These are phyloP conservation scores for Lachancea nothofagi DNA, from an alignment of 805 yeast genomes.

Conservation along the genomic window DNA sequence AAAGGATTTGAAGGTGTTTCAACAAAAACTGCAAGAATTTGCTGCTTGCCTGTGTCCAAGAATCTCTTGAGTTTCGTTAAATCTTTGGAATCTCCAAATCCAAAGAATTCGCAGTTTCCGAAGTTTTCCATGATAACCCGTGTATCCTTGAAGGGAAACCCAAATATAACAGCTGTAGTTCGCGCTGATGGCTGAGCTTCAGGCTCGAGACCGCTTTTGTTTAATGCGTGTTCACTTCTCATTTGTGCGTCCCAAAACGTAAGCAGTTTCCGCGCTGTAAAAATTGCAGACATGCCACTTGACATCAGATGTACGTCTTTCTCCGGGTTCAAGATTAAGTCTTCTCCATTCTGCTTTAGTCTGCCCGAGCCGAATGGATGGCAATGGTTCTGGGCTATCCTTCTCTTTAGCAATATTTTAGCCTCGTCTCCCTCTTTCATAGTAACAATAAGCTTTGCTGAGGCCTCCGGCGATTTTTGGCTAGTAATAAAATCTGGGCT, in stretches of 20 bases:
- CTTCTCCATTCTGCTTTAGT: conserved; percentile 7
- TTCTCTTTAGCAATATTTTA: conserved; percentile 11
- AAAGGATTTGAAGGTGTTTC: conserved; percentile 92
- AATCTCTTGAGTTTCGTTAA: conserved; percentile 54
- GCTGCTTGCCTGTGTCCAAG: conserved; percentile 47
- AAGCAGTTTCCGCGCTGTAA: conserved; percentile 54
- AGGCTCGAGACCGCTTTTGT: not conserved
- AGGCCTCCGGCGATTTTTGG: not conserved
- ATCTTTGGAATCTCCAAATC: conserved; percentile 71
- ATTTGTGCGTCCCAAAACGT: conserved; percentile 1
- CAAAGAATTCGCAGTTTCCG: conserved; percentile 76
- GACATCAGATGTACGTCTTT: conserved; percentile 74
- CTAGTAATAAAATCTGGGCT: not conserved
- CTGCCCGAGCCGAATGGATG: conserved; percentile 11
- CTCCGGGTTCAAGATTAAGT: conserved; percentile 14
- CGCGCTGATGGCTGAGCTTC: not conserved
- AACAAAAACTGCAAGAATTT: conserved; percentile 62
- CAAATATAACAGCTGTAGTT: conserved; percentile 63
- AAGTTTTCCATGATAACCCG: conserved; percentile 74
- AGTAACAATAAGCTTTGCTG: not conserved
- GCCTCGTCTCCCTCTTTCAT: conserved; percentile 8
- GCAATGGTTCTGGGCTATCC: conserved; percentile 14
- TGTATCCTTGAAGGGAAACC: conserved; percentile 91
- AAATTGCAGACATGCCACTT: conserved; percentile 85
- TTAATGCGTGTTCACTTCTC: too few species aligned